Conservation (phyloP, 1,284 basidiomycete species). For the Anthracocystis panici-leucophaei region DNA sequence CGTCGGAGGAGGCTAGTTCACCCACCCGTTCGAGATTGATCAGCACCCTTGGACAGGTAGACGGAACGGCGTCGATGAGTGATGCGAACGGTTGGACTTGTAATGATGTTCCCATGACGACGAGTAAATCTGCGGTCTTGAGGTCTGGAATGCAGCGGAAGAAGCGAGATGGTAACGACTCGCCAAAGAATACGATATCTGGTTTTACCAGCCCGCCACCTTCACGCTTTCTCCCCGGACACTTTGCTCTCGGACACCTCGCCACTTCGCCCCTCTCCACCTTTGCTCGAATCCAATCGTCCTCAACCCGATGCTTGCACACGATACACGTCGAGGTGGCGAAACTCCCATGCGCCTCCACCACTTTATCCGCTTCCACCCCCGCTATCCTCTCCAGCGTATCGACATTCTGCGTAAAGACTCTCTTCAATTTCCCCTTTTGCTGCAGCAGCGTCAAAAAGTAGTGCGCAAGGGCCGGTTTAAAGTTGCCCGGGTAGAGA, state of each 20-base stretch:
- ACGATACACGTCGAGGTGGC: constrained; percentile 59
- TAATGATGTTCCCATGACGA: constrained; percentile 92
- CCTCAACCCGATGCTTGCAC: constrained; percentile 51
- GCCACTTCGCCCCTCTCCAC: constrained; percentile 58
- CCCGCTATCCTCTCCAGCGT: constrained; percentile 89
- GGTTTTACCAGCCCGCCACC: constrained; percentile 63
- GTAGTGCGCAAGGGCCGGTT: constrained; percentile 88
- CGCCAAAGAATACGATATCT: constrained; percentile 69
- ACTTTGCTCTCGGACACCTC: constrained; percentile 50
- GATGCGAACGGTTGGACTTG: constrained; percentile 75
- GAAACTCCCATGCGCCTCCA: constrained; percentile 91
- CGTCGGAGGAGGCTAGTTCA: constrained; percentile 70
- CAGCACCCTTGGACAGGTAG: constrained; percentile 71
- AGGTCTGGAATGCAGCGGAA: constrained; percentile 70
- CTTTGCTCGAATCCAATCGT: constrained; percentile 57
- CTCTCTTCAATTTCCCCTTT: constrained; percentile 78
- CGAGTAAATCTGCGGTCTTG: constrained; percentile 80
- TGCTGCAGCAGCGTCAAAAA: constrained; percentile 83
- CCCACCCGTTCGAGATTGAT: constrained; percentile 75
- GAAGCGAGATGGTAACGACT: constrained; percentile 63
- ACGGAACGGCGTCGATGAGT: constrained; percentile 71
- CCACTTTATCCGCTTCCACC: constrained; percentile 79
- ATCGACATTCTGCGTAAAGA: constrained; percentile 85
- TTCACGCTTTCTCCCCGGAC: constrained; percentile 14
- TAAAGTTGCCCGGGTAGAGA: constrained; percentile 86